Base-by-base conservation (phyloP, 805 yeast species). In the Brettanomyces anomalus region DNA sequence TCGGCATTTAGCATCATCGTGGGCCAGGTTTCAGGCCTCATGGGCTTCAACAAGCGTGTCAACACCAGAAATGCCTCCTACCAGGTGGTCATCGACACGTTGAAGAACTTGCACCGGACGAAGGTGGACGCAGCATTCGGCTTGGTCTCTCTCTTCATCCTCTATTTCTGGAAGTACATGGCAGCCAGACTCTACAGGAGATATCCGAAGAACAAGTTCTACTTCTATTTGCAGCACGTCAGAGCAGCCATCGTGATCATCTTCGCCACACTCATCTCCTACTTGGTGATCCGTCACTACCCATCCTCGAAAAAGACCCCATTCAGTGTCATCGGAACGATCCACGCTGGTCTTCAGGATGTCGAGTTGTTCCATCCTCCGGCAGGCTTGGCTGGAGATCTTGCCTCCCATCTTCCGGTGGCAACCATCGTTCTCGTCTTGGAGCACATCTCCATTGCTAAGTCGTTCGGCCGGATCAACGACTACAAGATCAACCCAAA, bases 401-500 rank as follows among this genome's bases (percentile, higher is more conserved):
- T 89, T 60, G 93, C 85, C 13, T 64, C 81, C 3, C 90, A 88
- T 54, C 65, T 89, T 40, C 97, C 97, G 7, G 90, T 89, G 38
- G 82, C 96, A 14, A 74, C 81, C 17, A 82, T 89, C 52, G 79
- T 89, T 46, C 71, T 89, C 53, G 73, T 89, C 49, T 71, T 89
- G 52, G 97, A 89, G 62, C 97, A 89, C 61, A 89, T 89, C 58
- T 88, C 97, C 41, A 89, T 89, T 53, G 72, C 97, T 41, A 89
- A 88, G 63, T 86, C 96, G 1, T 89, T 89, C 57, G 97, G 96
- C 43, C 76, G 97, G 64, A 68, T 88, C 51, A 88, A 89, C 58
- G 95, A 86, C 60, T 89, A 89, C 65, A 86, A 85, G 54, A 81
- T 89, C 54, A 76, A 81, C 46, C 96, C 97, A 39, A 90, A 89